These are phyloP conservation scores for Penicillium malachiteum DNA, from an alignment of 495 filamentous ascomycete species.

Conservation along the genomic window DNA sequence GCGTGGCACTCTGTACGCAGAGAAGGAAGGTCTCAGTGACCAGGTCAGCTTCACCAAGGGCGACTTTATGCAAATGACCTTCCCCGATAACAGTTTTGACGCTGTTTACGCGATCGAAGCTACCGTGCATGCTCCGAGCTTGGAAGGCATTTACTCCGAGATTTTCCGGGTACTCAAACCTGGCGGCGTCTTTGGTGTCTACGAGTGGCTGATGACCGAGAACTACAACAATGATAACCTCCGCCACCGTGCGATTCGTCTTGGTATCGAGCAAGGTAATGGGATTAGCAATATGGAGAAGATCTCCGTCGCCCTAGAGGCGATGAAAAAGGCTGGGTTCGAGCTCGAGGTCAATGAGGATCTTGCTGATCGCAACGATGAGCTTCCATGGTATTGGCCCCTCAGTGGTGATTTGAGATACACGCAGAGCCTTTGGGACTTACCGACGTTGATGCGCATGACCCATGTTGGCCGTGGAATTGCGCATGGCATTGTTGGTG, in stretches of 20 bases:
- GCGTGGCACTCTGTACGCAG: conserved; percentile 77
- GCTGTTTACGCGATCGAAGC: conserved; percentile 96
- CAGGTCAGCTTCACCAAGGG: conserved; percentile 86
- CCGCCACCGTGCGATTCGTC: conserved; percentile 78
- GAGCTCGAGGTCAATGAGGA: conserved; percentile 83
- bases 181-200: conserved; percentile 89
- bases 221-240: conserved; percentile 82
- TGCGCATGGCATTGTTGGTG: conserved; percentile 56
- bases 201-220: conserved; percentile 98
- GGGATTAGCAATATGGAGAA: conserved; percentile 72
- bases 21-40: conserved; percentile 69
- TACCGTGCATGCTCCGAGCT: conserved; percentile 84
- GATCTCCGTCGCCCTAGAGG: conserved; percentile 81
- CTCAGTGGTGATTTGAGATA: not conserved
- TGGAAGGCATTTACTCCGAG: conserved; percentile 85
- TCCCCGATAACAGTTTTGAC: conserved; percentile 83
- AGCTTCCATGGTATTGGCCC: conserved; percentile 72
- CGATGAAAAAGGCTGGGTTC: conserved; percentile 71
- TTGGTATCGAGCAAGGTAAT: conserved; percentile 92
- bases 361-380: conserved; percentile 65
- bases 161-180: conserved; percentile 93
- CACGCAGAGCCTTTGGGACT: conserved; percentile 49
- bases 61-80: conserved; percentile 98
- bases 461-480: not conserved
- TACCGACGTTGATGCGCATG: conserved; percentile 43